phyloP scores from a whole-genome alignment of 495 filamentous ascomycete genomes.

The Aspergillus asperescens region DNA sequence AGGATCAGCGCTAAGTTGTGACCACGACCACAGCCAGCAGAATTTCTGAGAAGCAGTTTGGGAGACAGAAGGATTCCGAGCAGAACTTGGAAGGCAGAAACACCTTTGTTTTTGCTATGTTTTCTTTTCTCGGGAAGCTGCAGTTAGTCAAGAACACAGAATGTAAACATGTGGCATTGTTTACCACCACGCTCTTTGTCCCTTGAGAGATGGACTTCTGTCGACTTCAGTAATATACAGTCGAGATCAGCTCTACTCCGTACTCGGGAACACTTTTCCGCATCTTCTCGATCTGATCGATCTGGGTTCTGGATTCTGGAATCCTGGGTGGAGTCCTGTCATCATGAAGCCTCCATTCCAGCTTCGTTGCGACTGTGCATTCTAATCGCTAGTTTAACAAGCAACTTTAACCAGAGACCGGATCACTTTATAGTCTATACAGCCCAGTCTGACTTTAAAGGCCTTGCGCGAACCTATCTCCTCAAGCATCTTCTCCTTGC shows the following conservation, averaged over 20 bases:
- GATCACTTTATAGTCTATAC: background rate
- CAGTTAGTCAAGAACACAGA: background rate
- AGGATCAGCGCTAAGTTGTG: constrained; percentile 13
- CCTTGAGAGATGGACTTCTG: background rate
- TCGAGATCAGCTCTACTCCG: background rate
- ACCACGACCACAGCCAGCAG: constrained; percentile 1
- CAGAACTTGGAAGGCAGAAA: background rate
- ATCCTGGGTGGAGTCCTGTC: too few relatives aligned
- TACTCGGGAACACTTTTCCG: background rate
- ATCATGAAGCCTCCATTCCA: background rate
- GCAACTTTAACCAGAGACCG: background rate
- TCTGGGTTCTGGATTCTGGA: background rate
- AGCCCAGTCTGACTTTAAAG: background rate
- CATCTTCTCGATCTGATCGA: constrained; percentile 7
- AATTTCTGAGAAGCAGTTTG: background rate
- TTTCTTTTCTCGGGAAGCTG: constrained; percentile 6
- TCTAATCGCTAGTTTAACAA: background rate
- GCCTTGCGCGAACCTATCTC: background rate
- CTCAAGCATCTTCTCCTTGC: background rate
- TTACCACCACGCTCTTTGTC: background rate
- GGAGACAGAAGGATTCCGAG: background rate
- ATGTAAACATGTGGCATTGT: constrained; percentile 3
- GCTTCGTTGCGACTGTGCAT: background rate
- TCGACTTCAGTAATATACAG: background rate
- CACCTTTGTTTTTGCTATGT: background rate